These are phyloP conservation scores for Arxiozyma heterogenica DNA, from an alignment of 1,139 yeast genomes.

Conservation along the genomic window DNA sequence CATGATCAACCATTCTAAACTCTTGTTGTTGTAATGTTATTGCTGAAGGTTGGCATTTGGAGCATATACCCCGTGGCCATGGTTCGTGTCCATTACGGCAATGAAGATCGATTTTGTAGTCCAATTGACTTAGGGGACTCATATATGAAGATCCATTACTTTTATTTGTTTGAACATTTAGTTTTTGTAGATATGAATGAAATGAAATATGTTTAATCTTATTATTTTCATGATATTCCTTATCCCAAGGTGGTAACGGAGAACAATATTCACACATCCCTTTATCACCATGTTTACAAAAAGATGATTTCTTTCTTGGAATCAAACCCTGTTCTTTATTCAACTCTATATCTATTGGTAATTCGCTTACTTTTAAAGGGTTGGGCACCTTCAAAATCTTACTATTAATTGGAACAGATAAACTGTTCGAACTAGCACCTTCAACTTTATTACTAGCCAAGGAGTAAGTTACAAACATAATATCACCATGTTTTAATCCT, in stretches of 20 bases:
- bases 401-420: conserved; percentile 1
- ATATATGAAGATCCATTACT: conserved; percentile 61
- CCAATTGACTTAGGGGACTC: conserved; percentile 69
- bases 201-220: conserved; percentile 83
- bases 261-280: conserved; percentile 98
- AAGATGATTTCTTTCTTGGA: conserved; percentile 46
- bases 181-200: conserved; percentile 70
- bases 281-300: conserved; percentile 82
- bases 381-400: neutral
- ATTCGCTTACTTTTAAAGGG: conserved; percentile 33
- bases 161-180: conserved; percentile 63
- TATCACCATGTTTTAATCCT: conserved; percentile 75
- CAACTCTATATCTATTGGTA: conserved; percentile 58
- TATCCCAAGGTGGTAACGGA: conserved; percentile 93
- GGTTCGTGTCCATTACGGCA: conserved; percentile 83
- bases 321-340: conserved; percentile 69
- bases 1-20: conserved; percentile 96
- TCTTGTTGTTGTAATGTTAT: conserved; percentile 84
- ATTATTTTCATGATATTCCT: conserved; percentile 60
- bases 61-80: conserved; percentile 91
- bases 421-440: conserved; percentile 2
- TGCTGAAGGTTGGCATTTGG: conserved; percentile 96
- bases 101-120: conserved; percentile 50
- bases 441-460: conserved; percentile 4
- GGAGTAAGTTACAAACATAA: conserved; percentile 53